Percentiles rank a stretch among this genome's conserved stretches.
These are phyloP conservation scores for Sclerotinia spermophila DNA, from an alignment of 2,329 filamentous ascomycete genomes.

Conservation along the genomic window DNA sequence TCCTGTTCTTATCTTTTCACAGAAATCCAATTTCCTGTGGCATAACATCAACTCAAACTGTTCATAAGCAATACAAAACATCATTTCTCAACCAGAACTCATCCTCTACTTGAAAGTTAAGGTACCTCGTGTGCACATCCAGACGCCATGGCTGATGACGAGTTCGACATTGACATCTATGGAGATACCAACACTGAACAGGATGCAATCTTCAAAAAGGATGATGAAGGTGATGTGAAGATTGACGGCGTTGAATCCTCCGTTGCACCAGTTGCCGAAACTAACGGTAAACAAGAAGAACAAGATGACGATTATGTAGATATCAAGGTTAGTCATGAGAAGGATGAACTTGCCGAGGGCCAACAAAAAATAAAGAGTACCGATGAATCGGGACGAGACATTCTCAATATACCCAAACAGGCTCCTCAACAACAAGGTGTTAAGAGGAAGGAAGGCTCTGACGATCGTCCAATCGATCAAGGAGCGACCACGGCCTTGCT, in stretches of 20 bases:
- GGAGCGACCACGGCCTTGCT: slow-evolving; percentile 68
- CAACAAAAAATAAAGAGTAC: slow-evolving; percentile 44
- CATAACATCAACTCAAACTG: slow-evolving; percentile 27
- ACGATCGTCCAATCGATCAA: slow-evolving; percentile 56
- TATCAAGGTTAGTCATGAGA: slow-evolving; percentile 42
- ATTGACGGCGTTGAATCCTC: slow-evolving; percentile 36
- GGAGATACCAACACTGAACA: slow-evolving; percentile 54
- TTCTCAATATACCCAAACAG: slow-evolving; percentile 38
- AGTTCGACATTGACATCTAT: slow-evolving; percentile 71
- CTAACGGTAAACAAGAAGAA: slow-evolving; percentile 35
- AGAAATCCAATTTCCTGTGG: slow-evolving; percentile 35
- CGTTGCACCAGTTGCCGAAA: slow-evolving; percentile 26
- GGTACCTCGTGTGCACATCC: slow-evolving; percentile 15
- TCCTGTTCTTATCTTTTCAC: slow-evolving; percentile 31
- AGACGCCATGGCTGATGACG: slow-evolving; percentile 60
- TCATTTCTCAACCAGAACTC: slow-evolving; percentile 19
- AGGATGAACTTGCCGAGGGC: slow-evolving; percentile 33
- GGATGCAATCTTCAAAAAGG: slow-evolving; percentile 39
- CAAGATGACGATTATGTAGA: slow-evolving; percentile 43
- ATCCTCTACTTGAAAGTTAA: not conserved
- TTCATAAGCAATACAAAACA: slow-evolving; percentile 32
- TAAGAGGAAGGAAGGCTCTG: slow-evolving; percentile 59
- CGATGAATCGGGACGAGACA: slow-evolving; percentile 38
- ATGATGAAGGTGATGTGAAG: slow-evolving; percentile 39
- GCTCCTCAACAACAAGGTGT: slow-evolving; percentile 50